Conservation (phyloP, 192 early-diverging fungal genomes). For the Glomus cerebriforme region DNA sequence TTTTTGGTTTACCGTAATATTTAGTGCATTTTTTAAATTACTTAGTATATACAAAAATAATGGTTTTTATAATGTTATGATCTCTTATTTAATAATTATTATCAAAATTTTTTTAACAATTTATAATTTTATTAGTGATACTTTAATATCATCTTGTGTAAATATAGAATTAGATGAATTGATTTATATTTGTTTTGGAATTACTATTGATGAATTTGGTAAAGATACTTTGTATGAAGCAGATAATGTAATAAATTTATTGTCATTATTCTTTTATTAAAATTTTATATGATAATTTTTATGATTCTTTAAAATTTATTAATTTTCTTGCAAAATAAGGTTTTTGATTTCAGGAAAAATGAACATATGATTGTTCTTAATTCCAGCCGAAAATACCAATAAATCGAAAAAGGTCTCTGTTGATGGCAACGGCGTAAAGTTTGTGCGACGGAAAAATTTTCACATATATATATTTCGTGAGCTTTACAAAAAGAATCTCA, state of each 20-base stretch:
- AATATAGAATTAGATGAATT: background rate
- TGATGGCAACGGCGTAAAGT: no score
- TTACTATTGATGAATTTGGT: background rate
- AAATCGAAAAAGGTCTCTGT: no score
- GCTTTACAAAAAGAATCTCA: no score
- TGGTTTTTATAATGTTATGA: background rate
- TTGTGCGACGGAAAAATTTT: no score
- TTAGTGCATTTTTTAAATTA: background rate
- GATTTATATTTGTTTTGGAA: background rate
- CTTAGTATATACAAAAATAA: background rate
- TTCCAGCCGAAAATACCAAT: no score
- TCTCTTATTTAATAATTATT: background rate
- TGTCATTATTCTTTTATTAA: background rate
- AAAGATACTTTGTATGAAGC: background rate
- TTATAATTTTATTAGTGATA: background rate
- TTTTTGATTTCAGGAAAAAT: no score
- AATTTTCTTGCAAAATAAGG: no score
- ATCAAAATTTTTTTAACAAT: background rate
- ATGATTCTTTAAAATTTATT: no score
- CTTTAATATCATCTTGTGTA: background rate
- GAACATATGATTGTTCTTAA: no score
- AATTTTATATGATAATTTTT: no score
- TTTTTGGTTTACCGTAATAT: background rate
- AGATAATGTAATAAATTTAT: background rate
- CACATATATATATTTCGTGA: no score